Percentiles rank a stretch among this genome's conserved stretches.
phyloP scores from a whole-genome alignment of 345 rosid species.

The Geranium rotundifolium region DNA sequence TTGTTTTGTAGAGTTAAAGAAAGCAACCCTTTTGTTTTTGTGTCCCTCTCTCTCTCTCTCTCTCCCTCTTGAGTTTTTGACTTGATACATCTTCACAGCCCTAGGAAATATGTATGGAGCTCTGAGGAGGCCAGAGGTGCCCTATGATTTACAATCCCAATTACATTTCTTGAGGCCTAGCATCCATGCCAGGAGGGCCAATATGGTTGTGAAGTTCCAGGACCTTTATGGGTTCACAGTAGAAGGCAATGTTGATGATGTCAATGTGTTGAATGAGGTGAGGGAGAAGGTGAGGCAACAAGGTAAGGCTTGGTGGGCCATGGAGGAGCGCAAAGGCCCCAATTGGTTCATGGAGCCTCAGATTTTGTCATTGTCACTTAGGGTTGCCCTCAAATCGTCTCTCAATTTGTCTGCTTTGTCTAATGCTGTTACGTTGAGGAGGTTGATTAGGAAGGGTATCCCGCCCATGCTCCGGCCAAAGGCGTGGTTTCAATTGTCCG shows the following conservation, averaged over 20 bases:
- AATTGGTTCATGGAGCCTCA: conserved; percentile 94
- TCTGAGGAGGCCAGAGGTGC: conserved; percentile 52
- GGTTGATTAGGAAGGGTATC: conserved; percentile 88
- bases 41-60: too few species aligned
- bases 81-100: conserved; percentile 1
- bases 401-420: conserved; percentile 60
- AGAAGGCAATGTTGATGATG: conserved; percentile 98
- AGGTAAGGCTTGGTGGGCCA: conserved; percentile 95
- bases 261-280: conserved; percentile 81
- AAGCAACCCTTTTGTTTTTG: too few species aligned
- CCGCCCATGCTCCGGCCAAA: conserved; percentile 94
- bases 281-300: conserved; percentile 95
- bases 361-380: conserved; percentile 29
- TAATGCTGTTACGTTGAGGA: conserved; percentile 79
- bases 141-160: conserved; percentile 64
- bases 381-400: conserved; percentile 74
- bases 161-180: conserved; percentile 82
- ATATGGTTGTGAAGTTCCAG: conserved; percentile 78
- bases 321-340: conserved; percentile 98
- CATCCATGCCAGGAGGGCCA: conserved; percentile 93
- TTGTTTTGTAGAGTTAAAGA: too few species aligned
- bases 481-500: conserved; percentile 96
- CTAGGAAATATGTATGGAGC: conserved; percentile 47
- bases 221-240: conserved; percentile 91
- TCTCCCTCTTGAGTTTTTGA: too few species aligned